phyloP scores from a whole-genome alignment of 345 rosid genomes.

The Gossypium rotundifolium region DNA sequence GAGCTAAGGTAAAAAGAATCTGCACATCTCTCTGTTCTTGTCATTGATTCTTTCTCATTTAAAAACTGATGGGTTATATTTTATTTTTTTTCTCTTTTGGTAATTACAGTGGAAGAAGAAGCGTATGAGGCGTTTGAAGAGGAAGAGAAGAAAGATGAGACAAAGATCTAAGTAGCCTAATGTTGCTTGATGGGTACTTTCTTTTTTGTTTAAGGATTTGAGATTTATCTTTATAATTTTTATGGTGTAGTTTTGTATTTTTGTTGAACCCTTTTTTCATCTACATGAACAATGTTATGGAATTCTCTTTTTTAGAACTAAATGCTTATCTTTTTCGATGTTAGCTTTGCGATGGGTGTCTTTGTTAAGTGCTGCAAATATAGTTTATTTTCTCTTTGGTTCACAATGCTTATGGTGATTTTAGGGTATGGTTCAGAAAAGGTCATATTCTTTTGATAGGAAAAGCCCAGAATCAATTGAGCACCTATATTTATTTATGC shows the following conservation, averaged over 20 bases:
- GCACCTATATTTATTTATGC: too few relatives aligned
- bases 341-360: not conserved
- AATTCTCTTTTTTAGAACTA: not conserved
- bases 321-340: not conserved
- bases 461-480: too few relatives aligned
- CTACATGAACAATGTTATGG: not conserved
- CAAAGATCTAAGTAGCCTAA: conserved; percentile 80
- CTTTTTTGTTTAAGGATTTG: not conserved
- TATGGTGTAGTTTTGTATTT: not conserved
- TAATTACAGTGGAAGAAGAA: conserved; percentile 92
- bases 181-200: not conserved
- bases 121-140: conserved; percentile 99
- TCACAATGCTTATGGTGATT: too few relatives aligned
- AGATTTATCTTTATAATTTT: not conserved
- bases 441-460: too few relatives aligned
- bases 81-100: not conserved
- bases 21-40: not conserved
- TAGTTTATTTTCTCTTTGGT: too few relatives aligned
- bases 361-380: not conserved
- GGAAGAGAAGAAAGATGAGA: conserved; percentile 99
- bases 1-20: conserved; percentile 64
- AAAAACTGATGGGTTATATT: not conserved
- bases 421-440: too few relatives aligned
- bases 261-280: not conserved
- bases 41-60: not conserved